Conservation (phyloP, 1,139 yeast genomes). For the Magnusiomyces clavatus region DNA sequence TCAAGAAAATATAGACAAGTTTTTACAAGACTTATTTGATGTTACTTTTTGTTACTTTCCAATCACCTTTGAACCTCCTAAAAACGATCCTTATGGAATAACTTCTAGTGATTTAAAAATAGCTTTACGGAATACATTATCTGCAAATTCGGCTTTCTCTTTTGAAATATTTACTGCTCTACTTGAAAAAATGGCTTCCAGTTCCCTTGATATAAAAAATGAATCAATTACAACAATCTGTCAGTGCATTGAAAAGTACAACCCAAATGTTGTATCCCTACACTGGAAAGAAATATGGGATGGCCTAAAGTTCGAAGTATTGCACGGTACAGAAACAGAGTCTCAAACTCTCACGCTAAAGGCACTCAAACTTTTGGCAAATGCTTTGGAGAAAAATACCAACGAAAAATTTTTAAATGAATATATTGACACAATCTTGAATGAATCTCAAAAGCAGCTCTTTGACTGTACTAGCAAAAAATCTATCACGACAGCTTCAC, state of each 20-base stretch:
- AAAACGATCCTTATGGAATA: slow-evolving; percentile 81
- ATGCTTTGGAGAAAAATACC: slow-evolving; percentile 24
- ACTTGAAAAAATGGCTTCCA: slow-evolving; percentile 76
- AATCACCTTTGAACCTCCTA: slow-evolving; percentile 88
- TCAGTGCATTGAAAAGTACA: slow-evolving; percentile 48
- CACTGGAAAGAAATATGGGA: slow-evolving; percentile 80
- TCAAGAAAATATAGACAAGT: slow-evolving; percentile 23
- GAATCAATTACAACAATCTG: slow-evolving; percentile 65
- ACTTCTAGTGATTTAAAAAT: slow-evolving; percentile 63
- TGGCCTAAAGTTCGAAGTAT: slow-evolving; percentile 76
- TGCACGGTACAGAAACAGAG: slow-evolving; percentile 59
- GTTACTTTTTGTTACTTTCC: slow-evolving; percentile 93
- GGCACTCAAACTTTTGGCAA: slow-evolving; percentile 40
- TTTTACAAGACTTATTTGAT: slow-evolving; percentile 64
- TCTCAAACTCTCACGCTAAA: slow-evolving; percentile 39
- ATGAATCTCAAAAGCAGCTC: slow-evolving; percentile 54
- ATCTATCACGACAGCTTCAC: slow-evolving; percentile 26
- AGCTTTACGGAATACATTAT: slow-evolving; percentile 46
- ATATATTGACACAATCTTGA: slow-evolving; percentile 32
- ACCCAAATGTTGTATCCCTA: slow-evolving; percentile 37
- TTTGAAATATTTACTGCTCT: slow-evolving; percentile 69
- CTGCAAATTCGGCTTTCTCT: slow-evolving; percentile 60
- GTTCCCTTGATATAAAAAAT: slow-evolving; percentile 66
- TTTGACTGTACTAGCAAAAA: slow-evolving; percentile 11
- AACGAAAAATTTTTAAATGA: slow-evolving; percentile 17